These are phyloP conservation scores for Colletotrichum agaves DNA, from an alignment of 2,329 filamentous ascomycete genomes.

Conservation along the genomic window DNA sequence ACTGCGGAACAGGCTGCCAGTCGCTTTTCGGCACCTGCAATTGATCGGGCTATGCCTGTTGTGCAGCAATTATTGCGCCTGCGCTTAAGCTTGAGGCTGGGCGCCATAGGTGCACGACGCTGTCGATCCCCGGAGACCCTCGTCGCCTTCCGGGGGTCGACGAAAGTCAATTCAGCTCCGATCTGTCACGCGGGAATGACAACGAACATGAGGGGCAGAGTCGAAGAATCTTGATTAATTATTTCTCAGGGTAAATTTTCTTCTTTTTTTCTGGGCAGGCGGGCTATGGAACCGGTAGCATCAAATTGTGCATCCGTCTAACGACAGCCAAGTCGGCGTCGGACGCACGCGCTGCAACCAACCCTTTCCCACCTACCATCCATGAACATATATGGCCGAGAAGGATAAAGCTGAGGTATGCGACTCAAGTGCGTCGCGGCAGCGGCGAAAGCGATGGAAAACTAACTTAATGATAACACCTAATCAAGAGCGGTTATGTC, in stretches of 20 bases:
- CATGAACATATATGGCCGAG: slow-evolving; percentile 24
- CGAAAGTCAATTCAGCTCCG: not conserved
- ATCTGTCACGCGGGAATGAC: slow-evolving; percentile 21
- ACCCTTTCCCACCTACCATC: not conserved
- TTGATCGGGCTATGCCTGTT: slow-evolving; percentile 31
- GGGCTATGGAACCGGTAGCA: slow-evolving; percentile 8
- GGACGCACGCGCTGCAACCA: slow-evolving; percentile 7
- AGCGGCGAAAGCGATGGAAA: slow-evolving; percentile 15
- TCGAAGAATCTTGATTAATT: slow-evolving; percentile 1
- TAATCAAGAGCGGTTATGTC: slow-evolving; percentile 29
- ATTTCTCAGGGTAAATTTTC: not conserved
- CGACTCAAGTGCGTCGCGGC: not conserved
- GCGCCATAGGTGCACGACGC: slow-evolving; percentile 14
- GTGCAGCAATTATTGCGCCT: slow-evolving; percentile 10
- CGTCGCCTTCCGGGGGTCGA: not conserved
- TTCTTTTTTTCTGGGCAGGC: slow-evolving; percentile 17
- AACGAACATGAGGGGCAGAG: slow-evolving; percentile 19
- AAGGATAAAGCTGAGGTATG: slow-evolving; percentile 4
- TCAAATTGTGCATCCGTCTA: not conserved
- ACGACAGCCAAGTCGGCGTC: slow-evolving; percentile 15
- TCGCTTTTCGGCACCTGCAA: slow-evolving; percentile 46
- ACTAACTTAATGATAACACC: slow-evolving; percentile 24
- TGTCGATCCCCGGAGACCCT: slow-evolving; percentile 3
- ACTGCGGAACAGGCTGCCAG: slow-evolving; percentile 51
- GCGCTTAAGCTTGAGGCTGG: slow-evolving; percentile 16